Evolutionary conservation across 805 yeast genomes (phyloP).

Genomic region (Suhomyces kilbournensis): DNA sequence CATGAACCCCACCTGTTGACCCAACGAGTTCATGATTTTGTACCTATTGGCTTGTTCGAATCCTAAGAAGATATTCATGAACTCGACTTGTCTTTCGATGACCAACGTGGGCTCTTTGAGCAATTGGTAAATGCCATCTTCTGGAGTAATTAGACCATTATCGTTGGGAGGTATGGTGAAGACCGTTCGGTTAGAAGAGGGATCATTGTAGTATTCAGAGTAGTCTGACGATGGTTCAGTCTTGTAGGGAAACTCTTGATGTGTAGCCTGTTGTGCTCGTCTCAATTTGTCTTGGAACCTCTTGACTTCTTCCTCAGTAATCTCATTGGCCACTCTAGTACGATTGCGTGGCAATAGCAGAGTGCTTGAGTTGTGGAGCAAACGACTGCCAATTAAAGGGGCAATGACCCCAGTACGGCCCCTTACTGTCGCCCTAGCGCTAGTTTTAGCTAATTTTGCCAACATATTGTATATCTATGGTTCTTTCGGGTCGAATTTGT

Average conservation of each 20-base stretch:
- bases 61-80: conserved; percentile 82
- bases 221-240: conserved; percentile 25
- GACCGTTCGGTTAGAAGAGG: conserved; percentile 30
- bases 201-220: conserved; percentile 19
- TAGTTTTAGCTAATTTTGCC: neutral
- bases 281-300: conserved; percentile 8
- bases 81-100: conserved; percentile 83
- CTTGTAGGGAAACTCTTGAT: conserved; percentile 21
- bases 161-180: conserved; percentile 40
- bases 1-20: conserved; percentile 76
- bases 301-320: conserved; percentile 34
- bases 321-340: conserved; percentile 31
- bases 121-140: conserved; percentile 60
- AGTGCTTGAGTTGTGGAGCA: neutral
- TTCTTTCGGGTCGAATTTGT: neutral
- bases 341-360: conserved; percentile 7
- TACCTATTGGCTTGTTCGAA: conserved; percentile 90
- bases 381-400: neutral
- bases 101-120: conserved; percentile 80
- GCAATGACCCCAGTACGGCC: neutral
- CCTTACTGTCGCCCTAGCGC: neutral
- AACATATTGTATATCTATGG: neutral
- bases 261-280: conserved; percentile 9
- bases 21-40: conserved; percentile 66
- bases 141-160: conserved; percentile 49